Evolutionary conservation across 306 rosid species (phyloP).

Genomic region (Pueraria montana): DNA sequence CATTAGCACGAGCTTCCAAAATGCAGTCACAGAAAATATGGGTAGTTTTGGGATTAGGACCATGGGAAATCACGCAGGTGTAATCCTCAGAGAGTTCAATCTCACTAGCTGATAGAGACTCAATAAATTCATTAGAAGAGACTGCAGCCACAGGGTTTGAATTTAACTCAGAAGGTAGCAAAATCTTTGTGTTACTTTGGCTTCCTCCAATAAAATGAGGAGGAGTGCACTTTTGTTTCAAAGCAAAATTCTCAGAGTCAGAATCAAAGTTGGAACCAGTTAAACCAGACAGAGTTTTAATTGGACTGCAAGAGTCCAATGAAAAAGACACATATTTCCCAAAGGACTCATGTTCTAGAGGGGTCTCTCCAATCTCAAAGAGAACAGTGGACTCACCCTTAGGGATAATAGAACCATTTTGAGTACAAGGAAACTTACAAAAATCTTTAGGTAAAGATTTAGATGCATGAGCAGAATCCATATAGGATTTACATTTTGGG

Average conservation of each 20-base stretch:
- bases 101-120: slow-evolving; percentile 73
- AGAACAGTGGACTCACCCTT: slow-evolving; percentile 69
- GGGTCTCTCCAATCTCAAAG: slow-evolving; percentile 80
- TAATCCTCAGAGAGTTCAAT: slow-evolving; percentile 93
- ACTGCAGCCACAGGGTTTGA: slow-evolving; percentile 51
- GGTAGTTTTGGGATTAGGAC: slow-evolving; percentile 84
- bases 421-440: slow-evolving; percentile 56
- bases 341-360: slow-evolving; percentile 54
- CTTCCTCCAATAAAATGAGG: slow-evolving; percentile 63
- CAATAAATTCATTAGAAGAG: slow-evolving; percentile 53
- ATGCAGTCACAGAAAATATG: slow-evolving; percentile 87
- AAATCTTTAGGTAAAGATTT: slow-evolving; percentile 76
- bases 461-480: slow-evolving; percentile 61
- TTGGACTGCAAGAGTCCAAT: slow-evolving; percentile 60
- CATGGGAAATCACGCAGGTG: slow-evolving; percentile 87
- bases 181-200: slow-evolving; percentile 52
- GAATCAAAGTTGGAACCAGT: slow-evolving; percentile 43
- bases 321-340: slow-evolving; percentile 67
- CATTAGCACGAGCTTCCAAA: slow-evolving; percentile 63
- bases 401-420: slow-evolving; percentile 42
- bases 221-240: slow-evolving; percentile 50
- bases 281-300: slow-evolving; percentile 48
- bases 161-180: slow-evolving; percentile 34
- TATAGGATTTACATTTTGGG: slow-evolving; percentile 50
- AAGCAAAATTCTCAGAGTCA: slow-evolving; percentile 39